phyloP scores from a whole-genome alignment of 2,329 filamentous ascomycete species.

The Metarhizium sp. region DNA sequence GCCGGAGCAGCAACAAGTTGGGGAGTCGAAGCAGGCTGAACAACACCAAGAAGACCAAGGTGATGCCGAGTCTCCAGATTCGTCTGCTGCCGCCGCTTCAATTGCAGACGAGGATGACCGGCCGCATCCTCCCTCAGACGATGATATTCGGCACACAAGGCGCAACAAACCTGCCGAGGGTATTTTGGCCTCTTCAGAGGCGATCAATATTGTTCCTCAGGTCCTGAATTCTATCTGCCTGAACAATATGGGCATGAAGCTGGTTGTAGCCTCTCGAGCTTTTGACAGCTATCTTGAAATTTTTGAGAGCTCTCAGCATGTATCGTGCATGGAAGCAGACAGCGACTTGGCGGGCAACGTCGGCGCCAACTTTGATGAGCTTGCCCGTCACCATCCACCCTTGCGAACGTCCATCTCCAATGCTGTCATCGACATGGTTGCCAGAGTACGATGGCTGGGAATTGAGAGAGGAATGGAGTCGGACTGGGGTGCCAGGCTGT shows the following conservation, averaged over 20 bases:
- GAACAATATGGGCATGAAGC: constrained; percentile 75
- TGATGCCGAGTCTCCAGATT: constrained; percentile 26
- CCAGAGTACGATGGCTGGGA: constrained; percentile 67
- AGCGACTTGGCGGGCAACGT: constrained; percentile 59
- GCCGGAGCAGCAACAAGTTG: constrained; percentile 17
- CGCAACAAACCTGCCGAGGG: constrained; percentile 49
- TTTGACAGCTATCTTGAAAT: constrained; percentile 87
- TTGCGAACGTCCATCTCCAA: constrained; percentile 73
- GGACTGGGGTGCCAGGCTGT: constrained; percentile 72
- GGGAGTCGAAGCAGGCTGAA: constrained; percentile 19
- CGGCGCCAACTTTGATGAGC: constrained; percentile 83
- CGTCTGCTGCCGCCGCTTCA: constrained; percentile 30
- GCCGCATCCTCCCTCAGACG: constrained; percentile 43
- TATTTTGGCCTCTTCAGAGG: constrained; percentile 80
- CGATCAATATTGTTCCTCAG: constrained; percentile 75
- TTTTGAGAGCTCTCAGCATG: constrained; percentile 87
- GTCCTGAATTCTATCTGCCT: constrained; percentile 91
- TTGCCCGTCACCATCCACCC: constrained; percentile 84
- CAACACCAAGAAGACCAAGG: constrained; percentile 23
- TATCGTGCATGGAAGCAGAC: constrained; percentile 74
- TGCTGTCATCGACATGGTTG: constrained; percentile 83
- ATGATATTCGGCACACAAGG: constrained; percentile 36
- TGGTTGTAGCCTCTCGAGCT: constrained; percentile 76
- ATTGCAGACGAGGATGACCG: constrained; percentile 27
- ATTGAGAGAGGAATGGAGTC: constrained; percentile 57